Percentiles rank a stretch among this genome's conserved stretches.
phyloP scores from a whole-genome alignment of 2,329 filamentous ascomycete genomes.

The Diaporthe vaccinii region DNA sequence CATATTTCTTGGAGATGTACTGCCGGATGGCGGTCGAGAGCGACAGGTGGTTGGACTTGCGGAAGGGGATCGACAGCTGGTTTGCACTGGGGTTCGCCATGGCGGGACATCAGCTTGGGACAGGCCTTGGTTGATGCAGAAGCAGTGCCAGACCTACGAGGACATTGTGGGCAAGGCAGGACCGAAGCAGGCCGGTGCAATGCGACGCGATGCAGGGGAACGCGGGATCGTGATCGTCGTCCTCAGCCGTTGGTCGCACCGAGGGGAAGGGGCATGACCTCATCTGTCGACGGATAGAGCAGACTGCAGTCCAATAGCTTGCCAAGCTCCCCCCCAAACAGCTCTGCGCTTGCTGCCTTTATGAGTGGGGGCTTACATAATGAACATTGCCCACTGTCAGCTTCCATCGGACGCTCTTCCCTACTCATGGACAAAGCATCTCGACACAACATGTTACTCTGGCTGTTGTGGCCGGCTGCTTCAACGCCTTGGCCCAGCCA shows the following conservation, averaged over 20 bases:
- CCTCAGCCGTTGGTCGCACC: not conserved
- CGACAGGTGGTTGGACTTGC: slow-evolving; percentile 83
- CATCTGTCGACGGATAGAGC: not conserved
- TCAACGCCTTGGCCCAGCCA: not conserved
- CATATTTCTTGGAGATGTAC: slow-evolving; percentile 98
- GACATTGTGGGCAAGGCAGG: slow-evolving; percentile 24
- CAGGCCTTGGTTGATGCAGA: not conserved
- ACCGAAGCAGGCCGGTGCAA: not conserved
- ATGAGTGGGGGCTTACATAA: slow-evolving; percentile 23
- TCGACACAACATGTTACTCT: too few species aligned
- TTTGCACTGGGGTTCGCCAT: slow-evolving; percentile 56
- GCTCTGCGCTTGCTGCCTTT: not conserved
- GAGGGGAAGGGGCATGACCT: slow-evolving; percentile 28
- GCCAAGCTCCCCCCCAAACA: slow-evolving; percentile 4
- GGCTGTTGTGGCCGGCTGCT: not conserved
- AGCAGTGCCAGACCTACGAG: slow-evolving; percentile 22
- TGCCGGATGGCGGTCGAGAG: slow-evolving; percentile 88
- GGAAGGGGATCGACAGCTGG: slow-evolving; percentile 87
- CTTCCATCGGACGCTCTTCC: too few species aligned
- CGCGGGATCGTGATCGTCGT: slow-evolving; percentile 17
- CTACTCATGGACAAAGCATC: not conserved
- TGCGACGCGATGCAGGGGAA: slow-evolving; percentile 14
- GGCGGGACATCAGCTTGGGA: slow-evolving; percentile 31
- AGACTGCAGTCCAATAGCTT: not conserved
- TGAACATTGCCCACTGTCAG: not conserved